Percentiles rank a stretch among this genome's conserved stretches.
Conservation (phyloP, 768 basidiomycete species). For the Multifurca ochricompacta region DNA sequence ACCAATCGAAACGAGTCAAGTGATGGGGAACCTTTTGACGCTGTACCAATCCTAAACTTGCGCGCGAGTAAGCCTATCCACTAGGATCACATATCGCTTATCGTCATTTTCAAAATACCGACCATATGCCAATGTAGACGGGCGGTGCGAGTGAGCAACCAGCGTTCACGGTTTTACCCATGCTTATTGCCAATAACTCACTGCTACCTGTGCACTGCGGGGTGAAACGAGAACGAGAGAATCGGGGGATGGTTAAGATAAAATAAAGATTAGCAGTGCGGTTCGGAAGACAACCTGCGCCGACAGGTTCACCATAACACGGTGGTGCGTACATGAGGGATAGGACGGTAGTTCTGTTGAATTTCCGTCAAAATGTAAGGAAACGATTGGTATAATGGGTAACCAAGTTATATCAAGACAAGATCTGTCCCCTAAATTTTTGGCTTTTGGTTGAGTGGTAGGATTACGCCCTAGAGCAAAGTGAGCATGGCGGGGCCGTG, state of each 20-base stretch:
- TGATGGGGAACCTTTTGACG: not conserved
- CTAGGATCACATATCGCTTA: not conserved
- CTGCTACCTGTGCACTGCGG: not conserved
- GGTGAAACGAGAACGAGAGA: not conserved
- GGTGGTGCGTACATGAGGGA: no score
- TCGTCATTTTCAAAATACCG: conserved; percentile 4
- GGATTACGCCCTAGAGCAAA: not conserved
- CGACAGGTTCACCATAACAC: no score
- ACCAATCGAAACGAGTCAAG: not conserved
- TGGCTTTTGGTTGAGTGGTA: not conserved
- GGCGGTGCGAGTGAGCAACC: not conserved
- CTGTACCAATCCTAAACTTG: not conserved
- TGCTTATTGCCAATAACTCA: not conserved
- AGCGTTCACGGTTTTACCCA: not conserved
- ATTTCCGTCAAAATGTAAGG: no score
- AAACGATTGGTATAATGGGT: not conserved
- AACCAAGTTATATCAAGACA: not conserved
- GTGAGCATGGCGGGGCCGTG: not conserved
- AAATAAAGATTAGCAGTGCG: not conserved
- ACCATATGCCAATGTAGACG: no score
- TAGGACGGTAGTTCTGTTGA: no score
- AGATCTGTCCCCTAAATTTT: not conserved
- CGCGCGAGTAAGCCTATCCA: not conserved
- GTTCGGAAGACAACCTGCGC: no score
- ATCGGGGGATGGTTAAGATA: not conserved